These are phyloP conservation scores for Lagerstroemia speciosa DNA, from an alignment of 345 rosid species.

Conservation along the genomic window DNA sequence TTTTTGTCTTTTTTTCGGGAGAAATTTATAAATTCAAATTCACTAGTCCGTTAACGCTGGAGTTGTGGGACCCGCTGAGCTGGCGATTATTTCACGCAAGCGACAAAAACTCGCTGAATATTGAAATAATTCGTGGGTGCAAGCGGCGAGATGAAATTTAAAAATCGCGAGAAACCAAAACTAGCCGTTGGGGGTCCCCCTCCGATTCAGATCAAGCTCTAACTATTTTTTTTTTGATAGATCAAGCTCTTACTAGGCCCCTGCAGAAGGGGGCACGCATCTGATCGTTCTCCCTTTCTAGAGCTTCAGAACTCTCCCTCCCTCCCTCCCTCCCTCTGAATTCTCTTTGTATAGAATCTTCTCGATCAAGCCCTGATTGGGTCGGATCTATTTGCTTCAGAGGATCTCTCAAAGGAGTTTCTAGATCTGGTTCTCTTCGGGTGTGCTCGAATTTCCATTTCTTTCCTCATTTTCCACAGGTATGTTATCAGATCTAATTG, in stretches of 20 bases:
- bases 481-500: too few species aligned
- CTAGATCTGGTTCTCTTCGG: not conserved
- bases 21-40: not conserved
- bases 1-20: not conserved
- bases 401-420: not conserved
- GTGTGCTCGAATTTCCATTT: not conserved
- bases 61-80: not conserved
- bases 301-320: not conserved
- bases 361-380: not conserved
- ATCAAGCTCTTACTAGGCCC: too few species aligned
- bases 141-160: not conserved
- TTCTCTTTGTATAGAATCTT: not conserved
- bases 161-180: slow-evolving; percentile 7
- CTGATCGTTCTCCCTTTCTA: not conserved
- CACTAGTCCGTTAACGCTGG: not conserved
- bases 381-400: not conserved
- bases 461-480: too few species aligned
- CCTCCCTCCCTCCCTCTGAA: slow-evolving; percentile 7
- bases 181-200: slow-evolving; percentile 19
- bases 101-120: not conserved
- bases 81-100: not conserved
- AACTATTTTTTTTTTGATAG: too few species aligned
- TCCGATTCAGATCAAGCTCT: slow-evolving; percentile 16
- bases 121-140: too few species aligned
- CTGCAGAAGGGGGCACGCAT: not conserved